Conservation (phyloP, 73 alveolate genomes). For the Stentor roeselii region DNA sequence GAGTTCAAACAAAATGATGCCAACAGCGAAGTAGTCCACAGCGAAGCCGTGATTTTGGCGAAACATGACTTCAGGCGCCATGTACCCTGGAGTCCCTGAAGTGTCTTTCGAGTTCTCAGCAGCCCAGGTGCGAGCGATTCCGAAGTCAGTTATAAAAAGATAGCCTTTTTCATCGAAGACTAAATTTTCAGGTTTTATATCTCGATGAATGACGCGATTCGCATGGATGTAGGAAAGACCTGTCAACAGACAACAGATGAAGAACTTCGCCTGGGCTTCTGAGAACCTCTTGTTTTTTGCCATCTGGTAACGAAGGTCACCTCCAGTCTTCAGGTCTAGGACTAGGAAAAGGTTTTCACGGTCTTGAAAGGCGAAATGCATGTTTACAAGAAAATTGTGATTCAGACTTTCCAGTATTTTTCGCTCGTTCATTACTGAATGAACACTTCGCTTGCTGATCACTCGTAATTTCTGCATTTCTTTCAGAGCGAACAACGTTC, state of each 20-base stretch:
- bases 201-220: constrained; percentile 80
- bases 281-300: constrained; percentile 43
- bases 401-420: constrained; percentile 30
- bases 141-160: constrained; percentile 72
- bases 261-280: constrained; percentile 58
- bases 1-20: constrained; percentile 82
- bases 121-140: constrained; percentile 74
- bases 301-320: constrained; percentile 69
- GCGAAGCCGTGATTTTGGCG: constrained; percentile 72
- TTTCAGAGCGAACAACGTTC: neutral
- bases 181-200: constrained; percentile 76
- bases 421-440: constrained; percentile 48
- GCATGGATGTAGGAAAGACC: constrained; percentile 74
- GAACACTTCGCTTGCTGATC: constrained; percentile 37
- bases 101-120: constrained; percentile 84
- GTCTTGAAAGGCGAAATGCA: constrained; percentile 91
- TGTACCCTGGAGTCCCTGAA: too few species aligned
- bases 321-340: constrained; percentile 88
- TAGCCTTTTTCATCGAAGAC: constrained; percentile 51
- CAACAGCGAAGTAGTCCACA: constrained; percentile 87
- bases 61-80: constrained; percentile 89
- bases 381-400: constrained; percentile 63
- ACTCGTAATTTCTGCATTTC: constrained; percentile 38
- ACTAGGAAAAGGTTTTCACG: constrained; percentile 79
- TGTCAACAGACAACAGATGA: constrained; percentile 61